Base-by-base conservation (phyloP, 352 stramenopile genomes). In the Phytophthora pseudosyringae region DNA sequence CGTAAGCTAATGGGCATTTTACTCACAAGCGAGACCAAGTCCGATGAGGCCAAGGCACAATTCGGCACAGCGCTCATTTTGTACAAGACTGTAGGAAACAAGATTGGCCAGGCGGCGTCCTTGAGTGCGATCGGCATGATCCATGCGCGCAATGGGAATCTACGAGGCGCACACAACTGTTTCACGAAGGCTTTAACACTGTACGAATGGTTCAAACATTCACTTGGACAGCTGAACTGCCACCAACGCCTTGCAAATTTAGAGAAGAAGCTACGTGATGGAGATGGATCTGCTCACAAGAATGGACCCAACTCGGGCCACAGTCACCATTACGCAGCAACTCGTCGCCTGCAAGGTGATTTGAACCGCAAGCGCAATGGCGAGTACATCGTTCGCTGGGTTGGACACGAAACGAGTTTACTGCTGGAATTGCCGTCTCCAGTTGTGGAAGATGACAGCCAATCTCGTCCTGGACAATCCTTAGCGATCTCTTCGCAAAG, bases 131-230 rank as follows among this genome's bases (percentile, higher is more conserved):
- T 92, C 32, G 85, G 85, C 5, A 90, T 94, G 80, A 90, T 94
- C 12, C 83, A 92, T 56, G 90, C 83, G 7, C 81, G 85, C 26
- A 91, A 92, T 36, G 85, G 85, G 4, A 94, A 94, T 52, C 59
- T 94, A 39, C 78, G 81, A 9, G 85, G 80, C 4, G 83, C 85
- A 1, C 85, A 94, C 59, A 89, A 91, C 35, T 90, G 83, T 49
- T 94, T 94, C 51, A 90, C 81, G 8, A 92, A 92, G 58, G 85
- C 83, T 0, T 62, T 94, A 46, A 91, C 85, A 21, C 50, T 94
- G 2, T 94, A 92, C 51, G 85, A 94, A 61, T 94, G 85, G 85
- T 91, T 88, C 59, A 89, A 94, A 21, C 85, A 94, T 60, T 74
- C 83, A 7, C 61, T 94, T 8, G 85, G 85, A 1, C 85, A 94